Evolutionary conservation across 192 early-diverging fungal species (phyloP), one percentile per base, ranked within the genome.

Genomic region (Gamsiella multidivaricata): DNA sequence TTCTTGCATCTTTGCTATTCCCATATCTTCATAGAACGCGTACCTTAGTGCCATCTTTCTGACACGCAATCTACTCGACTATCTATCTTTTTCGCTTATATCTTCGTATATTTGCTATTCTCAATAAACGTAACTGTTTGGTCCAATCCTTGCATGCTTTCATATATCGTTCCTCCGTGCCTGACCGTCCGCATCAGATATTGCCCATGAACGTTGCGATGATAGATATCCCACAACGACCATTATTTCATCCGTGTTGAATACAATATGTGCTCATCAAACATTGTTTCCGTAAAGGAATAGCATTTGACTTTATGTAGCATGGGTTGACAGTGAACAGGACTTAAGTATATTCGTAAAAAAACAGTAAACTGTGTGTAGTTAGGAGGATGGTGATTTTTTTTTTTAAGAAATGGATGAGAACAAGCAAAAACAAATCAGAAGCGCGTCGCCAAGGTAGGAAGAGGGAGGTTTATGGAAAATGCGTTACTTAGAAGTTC

Each of bases 401-500:
- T 51, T 51, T 51, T 51, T 10, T 26, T 51, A 31, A 33, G 5
- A 4, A 3, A 26, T 26, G 3, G 18, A 58, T 14, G 39, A 39
- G 10, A 20, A 39, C 5, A 18, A 58, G 41, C 22, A 57, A 58
- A 39, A 34, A 47, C 25, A 63, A 59, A 23, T 46, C 39, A 43
- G 26, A 32, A 29, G 26, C 49, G 32, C 33, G 34, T 39, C 49
- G 61, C 3, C 61, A 51, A 52, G 32, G 18, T n/a, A n/a, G n/a
- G n/a, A n/a, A n/a, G n/a, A 34, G 20, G 34, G 23, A 32, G 33
- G 54, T 9, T 55, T 55, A 58, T 26, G 26, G 26, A 45, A 42
- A 61, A 39, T 6, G 20, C 29, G 43, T 49, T 36, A 55, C 33
- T 80, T 90, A 80, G 83, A 95, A 95, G 70, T 90, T 84, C 87